phyloP scores from a whole-genome alignment of 192 early-diverging fungal species.

The Dimargaris cristalligena region DNA sequence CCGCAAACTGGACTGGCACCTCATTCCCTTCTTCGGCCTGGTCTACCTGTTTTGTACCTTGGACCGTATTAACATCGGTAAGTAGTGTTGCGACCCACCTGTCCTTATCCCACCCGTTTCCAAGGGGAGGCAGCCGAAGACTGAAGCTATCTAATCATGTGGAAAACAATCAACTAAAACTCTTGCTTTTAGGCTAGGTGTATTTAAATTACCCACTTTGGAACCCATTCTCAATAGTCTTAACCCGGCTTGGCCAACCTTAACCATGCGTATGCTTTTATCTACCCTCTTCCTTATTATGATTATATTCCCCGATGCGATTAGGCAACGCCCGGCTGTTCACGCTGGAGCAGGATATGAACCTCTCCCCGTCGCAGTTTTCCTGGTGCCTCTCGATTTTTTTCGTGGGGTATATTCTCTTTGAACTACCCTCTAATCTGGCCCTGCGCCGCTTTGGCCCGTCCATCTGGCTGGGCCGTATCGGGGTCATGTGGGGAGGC shows the following conservation, averaged over 20 bases:
- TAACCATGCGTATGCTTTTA: too few species aligned
- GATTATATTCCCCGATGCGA: too few species aligned
- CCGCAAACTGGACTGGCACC: conserved; percentile 6
- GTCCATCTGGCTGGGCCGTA: conserved; percentile 35
- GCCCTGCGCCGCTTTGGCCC: conserved; percentile 46
- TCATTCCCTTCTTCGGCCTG: conserved; percentile 36
- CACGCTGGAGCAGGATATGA: conserved; percentile 20
- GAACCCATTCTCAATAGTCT: too few species aligned
- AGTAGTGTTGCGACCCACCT: too few species aligned
- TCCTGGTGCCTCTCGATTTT: conserved; percentile 30
- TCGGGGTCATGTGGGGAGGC: conserved; percentile 55
- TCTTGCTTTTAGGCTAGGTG: too few species aligned
- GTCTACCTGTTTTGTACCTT: conserved; percentile 52
- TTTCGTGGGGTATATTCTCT: conserved; percentile 44
- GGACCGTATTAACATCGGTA: conserved; percentile 48
- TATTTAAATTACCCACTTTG: too few species aligned
- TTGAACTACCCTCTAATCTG: conserved; percentile 66
- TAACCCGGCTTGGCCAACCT: too few species aligned
- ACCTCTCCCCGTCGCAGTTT: conserved; percentile 23
- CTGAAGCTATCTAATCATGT: too few species aligned
- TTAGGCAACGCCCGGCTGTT: conserved; percentile 43
- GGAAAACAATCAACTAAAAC: too few species aligned
- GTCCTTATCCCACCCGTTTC: too few species aligned
- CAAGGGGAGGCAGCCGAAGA: too few species aligned
- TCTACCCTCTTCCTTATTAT: too few species aligned